Percentiles rank a stretch among this genome's conserved stretches.
Conservation (phyloP, 164 flowering plant species). For the Sedum album region DNA sequence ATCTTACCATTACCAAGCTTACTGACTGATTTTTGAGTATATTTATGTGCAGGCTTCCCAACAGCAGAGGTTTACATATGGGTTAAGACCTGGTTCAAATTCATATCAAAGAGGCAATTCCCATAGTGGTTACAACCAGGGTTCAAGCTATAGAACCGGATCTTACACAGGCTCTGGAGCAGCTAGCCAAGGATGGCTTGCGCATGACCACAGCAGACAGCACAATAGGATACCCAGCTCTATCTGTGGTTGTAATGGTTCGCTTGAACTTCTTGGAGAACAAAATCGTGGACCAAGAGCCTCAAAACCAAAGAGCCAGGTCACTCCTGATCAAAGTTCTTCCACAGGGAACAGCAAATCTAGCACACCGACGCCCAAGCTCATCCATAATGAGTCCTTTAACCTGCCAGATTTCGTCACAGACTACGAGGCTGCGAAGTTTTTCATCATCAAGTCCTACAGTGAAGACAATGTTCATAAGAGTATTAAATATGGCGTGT, state of each 20-base stretch:
- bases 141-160: conserved; percentile 39
- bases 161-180: conserved; percentile 40
- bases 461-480: conserved; percentile 95
- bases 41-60: conserved; percentile 43
- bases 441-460: conserved; percentile 86
- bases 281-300: conserved; percentile 93
- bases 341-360: conserved; percentile 27
- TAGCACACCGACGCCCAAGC: conserved; percentile 22
- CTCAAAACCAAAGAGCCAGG: conserved; percentile 53
- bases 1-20: not conserved
- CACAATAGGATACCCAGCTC: conserved; percentile 46
- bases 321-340: conserved; percentile 33
- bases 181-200: conserved; percentile 35
- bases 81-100: conserved; percentile 49
- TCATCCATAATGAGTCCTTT: conserved; percentile 23
- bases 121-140: conserved; percentile 38
- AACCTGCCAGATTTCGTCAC: conserved; percentile 60
- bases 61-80: conserved; percentile 51
- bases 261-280: conserved; percentile 56
- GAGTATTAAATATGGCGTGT: conserved; percentile 83
- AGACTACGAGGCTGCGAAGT: conserved; percentile 65
- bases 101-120: conserved; percentile 42
- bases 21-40: not conserved
- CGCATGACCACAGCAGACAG: conserved; percentile 52
- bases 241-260: conserved; percentile 42